Evolutionary conservation across 345 rosid genomes (phyloP), one percentile per base, ranked within the genome.

Genomic region (Brassica juncea): DNA sequence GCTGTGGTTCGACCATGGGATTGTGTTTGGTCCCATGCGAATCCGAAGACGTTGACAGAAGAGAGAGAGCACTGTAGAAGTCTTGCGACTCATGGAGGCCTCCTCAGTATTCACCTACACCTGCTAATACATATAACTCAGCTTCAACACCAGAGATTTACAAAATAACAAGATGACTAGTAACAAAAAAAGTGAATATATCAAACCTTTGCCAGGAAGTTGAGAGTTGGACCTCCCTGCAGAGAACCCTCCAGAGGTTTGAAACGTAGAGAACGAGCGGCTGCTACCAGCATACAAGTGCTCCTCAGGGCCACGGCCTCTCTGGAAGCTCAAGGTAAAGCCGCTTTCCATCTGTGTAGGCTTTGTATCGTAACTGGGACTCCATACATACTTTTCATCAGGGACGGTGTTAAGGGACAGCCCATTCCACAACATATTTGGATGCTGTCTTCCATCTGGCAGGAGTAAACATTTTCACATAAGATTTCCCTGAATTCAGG

Each of bases 31-130:
- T 82, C 87, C 88, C 90, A 57, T 68, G 78, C 14, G 86, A 80
- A 62, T 84, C 85, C 84, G 87, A 82, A 75, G 87, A 85, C 34
- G 85, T 93, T 95, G 99, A 95, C 99, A 95, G 97, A 95, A 95
- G 98, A 95, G 97, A 95, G 99, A 91, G 99, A 95, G 97, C 99
- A 91, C 91, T 84, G 64, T 88, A 91, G 82, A 86, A 64, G 70
- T 90, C 94, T 79, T 84, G 97, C 11, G 97, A 60, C 16, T 81
- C 82, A 75, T 85, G 90, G 85, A 82, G 85, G 75, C 80, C 86
- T 70, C 86, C 76, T 60, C 84, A 73, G 35, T 88, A 82, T 82
- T 85, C 92, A 75, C 86, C 91, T 16, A 82, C 75, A 80, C 87
- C 97, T 94, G 85, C 73, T 5, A 74, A 63, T 58, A 60, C 23